Evolutionary conservation across 331 rosid species (phyloP).

Genomic region (Cydonia oblonga): DNA sequence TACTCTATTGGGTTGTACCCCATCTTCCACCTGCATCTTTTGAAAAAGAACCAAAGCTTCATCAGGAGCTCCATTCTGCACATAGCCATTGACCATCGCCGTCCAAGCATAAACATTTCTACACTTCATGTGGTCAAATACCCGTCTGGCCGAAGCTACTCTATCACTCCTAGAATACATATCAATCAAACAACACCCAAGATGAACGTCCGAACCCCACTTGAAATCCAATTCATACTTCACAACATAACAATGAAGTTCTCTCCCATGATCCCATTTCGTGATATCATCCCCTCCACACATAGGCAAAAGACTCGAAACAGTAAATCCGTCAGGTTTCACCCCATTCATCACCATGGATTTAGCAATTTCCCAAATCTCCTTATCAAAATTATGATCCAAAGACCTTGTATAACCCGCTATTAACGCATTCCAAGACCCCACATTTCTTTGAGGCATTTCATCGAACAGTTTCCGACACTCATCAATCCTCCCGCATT

Average conservation of each 20-base stretch:
- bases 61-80: constrained; percentile 43
- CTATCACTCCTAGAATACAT: constrained; percentile 57
- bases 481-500: constrained; percentile 34
- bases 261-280: constrained; percentile 51
- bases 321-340: constrained; percentile 50
- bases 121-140: constrained; percentile 50
- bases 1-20: constrained; percentile 48
- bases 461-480: constrained; percentile 56
- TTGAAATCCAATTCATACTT: constrained; percentile 36
- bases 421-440: constrained; percentile 58
- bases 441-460: constrained; percentile 54
- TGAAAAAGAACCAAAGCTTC: constrained; percentile 42
- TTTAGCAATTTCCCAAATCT: constrained; percentile 27
- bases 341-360: constrained; percentile 43
- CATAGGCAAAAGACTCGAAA: constrained; percentile 46
- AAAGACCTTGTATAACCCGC: constrained; percentile 30
- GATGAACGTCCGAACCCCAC: constrained; percentile 41
- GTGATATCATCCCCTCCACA: constrained; percentile 23
- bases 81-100: constrained; percentile 59
- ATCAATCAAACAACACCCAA: constrained; percentile 75
- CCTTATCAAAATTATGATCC: constrained; percentile 4
- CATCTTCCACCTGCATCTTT: constrained; percentile 50
- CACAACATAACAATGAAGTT: constrained; percentile 56
- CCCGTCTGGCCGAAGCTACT: constrained; percentile 32
- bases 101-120: constrained; percentile 68